These are phyloP conservation scores for Albatrellus ellisii DNA, from an alignment of 768 basidiomycete species.

Conservation along the genomic window DNA sequence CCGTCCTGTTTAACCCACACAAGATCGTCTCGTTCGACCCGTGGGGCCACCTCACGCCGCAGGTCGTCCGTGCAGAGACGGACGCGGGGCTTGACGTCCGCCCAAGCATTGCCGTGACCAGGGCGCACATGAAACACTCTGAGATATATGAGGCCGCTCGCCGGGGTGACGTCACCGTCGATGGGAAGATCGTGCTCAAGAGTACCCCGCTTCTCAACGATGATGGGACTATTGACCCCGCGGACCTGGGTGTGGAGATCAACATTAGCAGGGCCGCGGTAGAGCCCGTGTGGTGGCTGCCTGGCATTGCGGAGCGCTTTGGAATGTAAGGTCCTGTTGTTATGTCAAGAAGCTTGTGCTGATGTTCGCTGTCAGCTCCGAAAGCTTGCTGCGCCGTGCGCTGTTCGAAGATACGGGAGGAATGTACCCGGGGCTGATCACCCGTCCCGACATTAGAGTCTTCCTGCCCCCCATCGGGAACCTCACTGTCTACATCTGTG, in stretches of 20 bases:
- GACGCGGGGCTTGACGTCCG: constrained; percentile 72
- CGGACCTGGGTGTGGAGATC: constrained; percentile 78
- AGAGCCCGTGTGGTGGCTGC: constrained; percentile 94
- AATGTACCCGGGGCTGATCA: constrained; percentile 93
- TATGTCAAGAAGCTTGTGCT: neutral
- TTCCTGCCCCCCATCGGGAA: constrained; percentile 94
- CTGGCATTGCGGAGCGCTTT: constrained; percentile 86
- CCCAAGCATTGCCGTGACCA: constrained; percentile 89
- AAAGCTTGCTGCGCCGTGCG: constrained; percentile 76
- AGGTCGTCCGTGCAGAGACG: constrained; percentile 47
- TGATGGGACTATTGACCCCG: constrained; percentile 48
- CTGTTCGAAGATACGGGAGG: constrained; percentile 95
- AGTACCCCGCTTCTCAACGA: too few species aligned
- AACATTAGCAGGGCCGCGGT: constrained; percentile 83
- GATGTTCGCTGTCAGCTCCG: constrained; percentile 37
- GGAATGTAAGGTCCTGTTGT: constrained; percentile 47
- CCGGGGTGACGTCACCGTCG: constrained; percentile 60
- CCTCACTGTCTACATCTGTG: constrained; percentile 86
- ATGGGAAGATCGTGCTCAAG: constrained; percentile 75
- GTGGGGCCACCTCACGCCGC: constrained; percentile 80
- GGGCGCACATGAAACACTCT: constrained; percentile 87
- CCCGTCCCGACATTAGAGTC: constrained; percentile 88
- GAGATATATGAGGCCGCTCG: constrained; percentile 79
- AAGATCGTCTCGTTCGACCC: constrained; percentile 94
- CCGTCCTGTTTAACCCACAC: constrained; percentile 53